phyloP scores from a whole-genome alignment of 2,329 filamentous ascomycete genomes.

The Ilyonectria destructans region DNA sequence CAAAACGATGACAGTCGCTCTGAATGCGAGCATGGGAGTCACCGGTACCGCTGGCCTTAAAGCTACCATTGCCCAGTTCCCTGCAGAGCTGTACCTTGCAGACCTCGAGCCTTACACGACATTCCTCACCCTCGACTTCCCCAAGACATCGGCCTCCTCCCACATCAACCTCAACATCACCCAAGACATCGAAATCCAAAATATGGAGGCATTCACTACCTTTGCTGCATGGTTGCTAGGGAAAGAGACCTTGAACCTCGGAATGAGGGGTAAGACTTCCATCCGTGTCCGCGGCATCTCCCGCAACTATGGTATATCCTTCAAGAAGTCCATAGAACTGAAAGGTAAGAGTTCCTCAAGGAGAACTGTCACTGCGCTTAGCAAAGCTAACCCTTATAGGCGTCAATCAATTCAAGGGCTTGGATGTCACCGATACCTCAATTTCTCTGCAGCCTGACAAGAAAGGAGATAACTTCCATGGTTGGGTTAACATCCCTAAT shows the following conservation, averaged over 20 bases:
- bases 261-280: slow-evolving; percentile 3
- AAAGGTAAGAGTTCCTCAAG: background rate
- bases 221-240: slow-evolving; percentile 1
- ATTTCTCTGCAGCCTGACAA: slow-evolving; percentile 5
- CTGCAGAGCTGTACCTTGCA: slow-evolving; percentile 12
- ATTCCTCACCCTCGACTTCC: background rate
- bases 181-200: background rate
- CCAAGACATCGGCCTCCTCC: background rate
- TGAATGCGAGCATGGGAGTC: slow-evolving; percentile 5
- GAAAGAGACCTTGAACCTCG: background rate
- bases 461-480: slow-evolving; percentile 13
- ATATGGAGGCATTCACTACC: slow-evolving; percentile 5
- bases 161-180: background rate
- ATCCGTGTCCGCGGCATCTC: slow-evolving; percentile 12
- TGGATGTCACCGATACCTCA: background rate
- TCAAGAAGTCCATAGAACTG: slow-evolving; percentile 5
- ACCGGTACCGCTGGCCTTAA: slow-evolving; percentile 1
- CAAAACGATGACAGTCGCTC: background rate
- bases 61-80: slow-evolving; percentile 4
- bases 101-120: slow-evolving; percentile 8
- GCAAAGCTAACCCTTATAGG: background rate
- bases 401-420: slow-evolving; percentile 3
- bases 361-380: background rate
- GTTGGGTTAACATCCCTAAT: slow-evolving; percentile 8
- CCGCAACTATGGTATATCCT: background rate